These are phyloP conservation scores for Rosa chinensis DNA, from an alignment of 306 rosid species.

Conservation along the genomic window DNA sequence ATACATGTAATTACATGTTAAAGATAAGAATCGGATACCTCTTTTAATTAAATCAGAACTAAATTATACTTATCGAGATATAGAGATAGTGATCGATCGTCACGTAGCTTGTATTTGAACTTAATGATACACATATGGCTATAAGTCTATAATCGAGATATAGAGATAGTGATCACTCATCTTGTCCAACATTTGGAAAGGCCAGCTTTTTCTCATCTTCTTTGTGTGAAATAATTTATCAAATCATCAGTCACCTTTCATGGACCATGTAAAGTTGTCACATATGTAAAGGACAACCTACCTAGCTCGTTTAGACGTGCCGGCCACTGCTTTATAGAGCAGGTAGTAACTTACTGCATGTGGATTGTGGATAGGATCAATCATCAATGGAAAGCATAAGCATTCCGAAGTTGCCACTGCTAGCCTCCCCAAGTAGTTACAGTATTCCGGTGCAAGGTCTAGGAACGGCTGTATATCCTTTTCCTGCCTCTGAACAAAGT, in stretches of 20 bases:
- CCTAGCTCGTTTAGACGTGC: too few species aligned
- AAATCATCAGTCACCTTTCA: background rate
- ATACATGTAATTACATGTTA: too few species aligned
- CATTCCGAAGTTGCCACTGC: constrained; percentile 4
- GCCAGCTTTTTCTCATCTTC: background rate
- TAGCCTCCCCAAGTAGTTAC: background rate
- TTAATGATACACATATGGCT: too few species aligned
- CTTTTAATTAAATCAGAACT: too few species aligned
- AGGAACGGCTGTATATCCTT: constrained; percentile 30
- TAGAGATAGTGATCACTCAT: background rate
- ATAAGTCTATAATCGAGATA: background rate
- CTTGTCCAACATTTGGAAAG: background rate
- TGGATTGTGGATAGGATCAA: background rate
- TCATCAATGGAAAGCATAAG: background rate
- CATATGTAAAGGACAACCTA: too few species aligned
- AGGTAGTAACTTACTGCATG: background rate
- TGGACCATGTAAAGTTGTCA: background rate
- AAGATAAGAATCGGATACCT: too few species aligned
- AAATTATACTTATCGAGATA: too few species aligned
- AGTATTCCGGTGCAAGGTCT: constrained; percentile 27
- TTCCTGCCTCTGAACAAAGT: background rate
- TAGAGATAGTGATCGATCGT: too few species aligned
- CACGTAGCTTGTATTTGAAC: too few species aligned
- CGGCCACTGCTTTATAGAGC: background rate
- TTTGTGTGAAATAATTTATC: background rate